These are phyloP conservation scores for Cladosporium phlei DNA, from an alignment of 2,329 filamentous ascomycete genomes.

Conservation along the genomic window DNA sequence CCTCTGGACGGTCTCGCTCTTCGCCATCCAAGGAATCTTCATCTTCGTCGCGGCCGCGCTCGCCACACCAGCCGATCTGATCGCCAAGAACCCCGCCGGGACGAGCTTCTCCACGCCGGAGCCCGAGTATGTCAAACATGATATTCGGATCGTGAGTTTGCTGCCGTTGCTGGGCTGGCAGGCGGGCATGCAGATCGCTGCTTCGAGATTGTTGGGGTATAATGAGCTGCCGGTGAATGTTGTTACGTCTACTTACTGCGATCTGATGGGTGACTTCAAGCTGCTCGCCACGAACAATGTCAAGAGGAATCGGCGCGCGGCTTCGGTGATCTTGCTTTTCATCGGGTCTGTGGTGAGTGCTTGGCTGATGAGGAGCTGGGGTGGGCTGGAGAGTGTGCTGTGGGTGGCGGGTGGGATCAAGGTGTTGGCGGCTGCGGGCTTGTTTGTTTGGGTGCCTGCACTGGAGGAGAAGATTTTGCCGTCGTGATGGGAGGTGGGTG, in stretches of 20 bases:
- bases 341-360: constrained; percentile 46
- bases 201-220: constrained; percentile 46
- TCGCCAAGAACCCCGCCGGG: constrained; percentile 41
- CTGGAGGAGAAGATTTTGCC: constrained; percentile 14
- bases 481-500: background rate
- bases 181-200: constrained; percentile 51
- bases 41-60: constrained; percentile 52
- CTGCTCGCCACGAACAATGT: constrained; percentile 46
- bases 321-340: constrained; percentile 44
- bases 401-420: constrained; percentile 47
- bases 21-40: constrained; percentile 49
- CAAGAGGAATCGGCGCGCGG: constrained; percentile 47
- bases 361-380: constrained; percentile 44
- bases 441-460: constrained; percentile 31
- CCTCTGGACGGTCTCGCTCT: constrained; percentile 43
- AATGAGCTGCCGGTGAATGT: constrained; percentile 54
- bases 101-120: constrained; percentile 17
- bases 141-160: constrained; percentile 44
- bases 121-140: constrained; percentile 29
- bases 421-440: constrained; percentile 34
- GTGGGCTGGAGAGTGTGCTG: constrained; percentile 40
- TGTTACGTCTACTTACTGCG: constrained; percentile 52
- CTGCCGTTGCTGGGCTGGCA: constrained; percentile 49
- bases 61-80: constrained; percentile 41
- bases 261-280: constrained; percentile 49